These are phyloP conservation scores for Picea abies DNA, from an alignment of 83 land plant species.

Conservation along the genomic window DNA sequence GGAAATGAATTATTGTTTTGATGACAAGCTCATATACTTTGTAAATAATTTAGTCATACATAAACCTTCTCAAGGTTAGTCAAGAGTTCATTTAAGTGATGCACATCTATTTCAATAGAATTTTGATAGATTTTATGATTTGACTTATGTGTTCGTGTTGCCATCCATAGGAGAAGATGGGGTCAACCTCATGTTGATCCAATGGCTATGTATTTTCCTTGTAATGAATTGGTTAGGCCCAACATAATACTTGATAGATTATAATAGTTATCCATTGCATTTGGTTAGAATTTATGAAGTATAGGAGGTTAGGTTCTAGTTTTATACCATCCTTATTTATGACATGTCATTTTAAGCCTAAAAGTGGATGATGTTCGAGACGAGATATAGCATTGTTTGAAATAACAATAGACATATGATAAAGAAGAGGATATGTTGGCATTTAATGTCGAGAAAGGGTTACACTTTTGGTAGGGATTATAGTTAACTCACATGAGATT, in stretches of 20 bases:
- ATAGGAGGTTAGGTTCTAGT: conserved; percentile 27
- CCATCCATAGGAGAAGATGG: conserved; percentile 88
- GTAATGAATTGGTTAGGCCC: conserved; percentile 88
- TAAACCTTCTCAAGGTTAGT: conserved; percentile 67
- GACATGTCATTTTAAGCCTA: conserved; percentile 21
- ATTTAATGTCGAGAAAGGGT: too few relatives aligned
- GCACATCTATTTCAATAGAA: conserved; percentile 60
- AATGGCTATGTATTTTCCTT: conserved; percentile 24
- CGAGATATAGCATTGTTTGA: conserved; percentile 23
- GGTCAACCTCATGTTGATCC: conserved; percentile 88
- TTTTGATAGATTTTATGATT: conserved; percentile 55
- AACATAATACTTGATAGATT: conserved; percentile 68
- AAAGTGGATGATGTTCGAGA: conserved; percentile 17
- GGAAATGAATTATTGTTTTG: conserved; percentile 16
- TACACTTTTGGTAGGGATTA: conserved; percentile 8
- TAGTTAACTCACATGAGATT: conserved; percentile 52
- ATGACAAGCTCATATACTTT: conserved; percentile 33
- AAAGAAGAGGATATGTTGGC: conserved; percentile 23
- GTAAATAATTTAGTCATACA: conserved; percentile 33
- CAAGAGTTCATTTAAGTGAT: conserved; percentile 49
- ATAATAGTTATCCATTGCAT: conserved; percentile 65
- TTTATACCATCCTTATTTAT: too few relatives aligned
- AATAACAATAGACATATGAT: conserved; percentile 23
- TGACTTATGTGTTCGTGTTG: conserved; percentile 68
- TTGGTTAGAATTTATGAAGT: conserved; percentile 57